phyloP scores from a whole-genome alignment of 306 rosid species.

The Hylodesmum podocarpum region DNA sequence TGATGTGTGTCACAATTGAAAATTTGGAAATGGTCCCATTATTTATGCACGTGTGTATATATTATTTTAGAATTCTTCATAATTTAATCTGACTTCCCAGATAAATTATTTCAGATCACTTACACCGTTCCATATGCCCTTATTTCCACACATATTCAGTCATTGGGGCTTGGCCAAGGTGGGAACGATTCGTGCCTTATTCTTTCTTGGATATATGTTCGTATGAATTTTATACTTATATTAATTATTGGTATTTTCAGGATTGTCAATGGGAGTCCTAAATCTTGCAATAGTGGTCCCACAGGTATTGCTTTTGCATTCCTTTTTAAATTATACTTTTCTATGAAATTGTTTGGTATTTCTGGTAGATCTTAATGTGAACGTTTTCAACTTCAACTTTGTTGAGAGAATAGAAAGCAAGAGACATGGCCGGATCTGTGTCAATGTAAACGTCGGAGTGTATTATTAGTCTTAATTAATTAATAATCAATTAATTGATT shows the following conservation, averaged over 20 bases:
- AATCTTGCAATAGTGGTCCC: conserved; percentile 90
- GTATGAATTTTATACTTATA: conserved; percentile 26
- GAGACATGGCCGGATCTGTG: not conserved
- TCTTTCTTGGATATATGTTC: conserved; percentile 20
- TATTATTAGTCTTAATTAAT: not conserved
- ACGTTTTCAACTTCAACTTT: conserved; percentile 15
- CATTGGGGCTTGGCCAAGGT: conserved; percentile 98
- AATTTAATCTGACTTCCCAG: conserved; percentile 21
- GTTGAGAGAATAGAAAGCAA: not conserved
- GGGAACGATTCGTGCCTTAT: conserved; percentile 19
- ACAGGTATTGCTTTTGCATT: conserved; percentile 59
- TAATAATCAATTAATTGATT: conserved; percentile 15
- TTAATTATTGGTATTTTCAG: conserved; percentile 51
- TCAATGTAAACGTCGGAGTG: not conserved
- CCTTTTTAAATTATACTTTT: not conserved
- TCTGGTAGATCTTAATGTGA: not conserved
- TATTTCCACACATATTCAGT: conserved; percentile 72
- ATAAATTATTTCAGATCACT: conserved; percentile 72
- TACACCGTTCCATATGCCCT: conserved; percentile 94
- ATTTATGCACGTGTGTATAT: not conserved
- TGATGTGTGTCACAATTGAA: not conserved
- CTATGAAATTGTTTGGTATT: not conserved
- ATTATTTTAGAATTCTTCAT: not conserved
- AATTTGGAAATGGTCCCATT: conserved; percentile 2
- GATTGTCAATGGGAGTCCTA: conserved; percentile 92